These are phyloP conservation scores for Arctium minus DNA, from an alignment of 129 eudicot genomes.

Conservation along the genomic window DNA sequence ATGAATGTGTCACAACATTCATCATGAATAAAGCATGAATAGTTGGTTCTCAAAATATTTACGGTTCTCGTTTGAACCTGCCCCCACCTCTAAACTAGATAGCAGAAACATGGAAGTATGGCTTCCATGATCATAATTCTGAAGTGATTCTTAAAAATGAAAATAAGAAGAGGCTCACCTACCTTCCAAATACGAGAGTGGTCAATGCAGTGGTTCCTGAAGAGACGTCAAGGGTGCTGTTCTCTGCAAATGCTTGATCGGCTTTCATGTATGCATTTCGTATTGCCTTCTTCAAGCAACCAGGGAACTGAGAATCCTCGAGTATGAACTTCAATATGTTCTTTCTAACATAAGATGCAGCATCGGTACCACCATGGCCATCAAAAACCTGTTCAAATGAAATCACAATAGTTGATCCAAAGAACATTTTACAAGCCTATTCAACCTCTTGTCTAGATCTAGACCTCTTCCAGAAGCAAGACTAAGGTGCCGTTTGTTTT, in stretches of 20 bases:
- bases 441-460: background rate
- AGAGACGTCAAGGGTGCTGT: slow-evolving; percentile 60
- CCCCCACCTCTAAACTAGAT: too few species aligned
- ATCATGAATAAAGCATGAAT: too few species aligned
- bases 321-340: slow-evolving; percentile 67
- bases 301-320: slow-evolving; percentile 73
- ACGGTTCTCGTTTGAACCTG: background rate
- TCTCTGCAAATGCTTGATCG: slow-evolving; percentile 82
- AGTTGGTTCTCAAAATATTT: too few species aligned
- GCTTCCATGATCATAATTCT: background rate
- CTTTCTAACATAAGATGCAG: slow-evolving; percentile 64
- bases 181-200: slow-evolving; percentile 82
- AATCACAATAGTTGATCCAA: background rate
- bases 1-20: too few species aligned
- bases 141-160: background rate
- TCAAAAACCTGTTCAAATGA: slow-evolving; percentile 69
- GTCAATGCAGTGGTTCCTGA: slow-evolving; percentile 95
- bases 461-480: background rate
- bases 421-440: background rate
- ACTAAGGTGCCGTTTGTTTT: too few species aligned
- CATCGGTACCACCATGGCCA: slow-evolving; percentile 98
- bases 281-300: slow-evolving; percentile 62
- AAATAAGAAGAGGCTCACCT: slow-evolving; percentile 13
- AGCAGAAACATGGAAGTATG: background rate
- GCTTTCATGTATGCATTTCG: slow-evolving; percentile 77